These are phyloP conservation scores for Lipomyces sp. DNA, from an alignment of 805 yeast species.

Conservation along the genomic window DNA sequence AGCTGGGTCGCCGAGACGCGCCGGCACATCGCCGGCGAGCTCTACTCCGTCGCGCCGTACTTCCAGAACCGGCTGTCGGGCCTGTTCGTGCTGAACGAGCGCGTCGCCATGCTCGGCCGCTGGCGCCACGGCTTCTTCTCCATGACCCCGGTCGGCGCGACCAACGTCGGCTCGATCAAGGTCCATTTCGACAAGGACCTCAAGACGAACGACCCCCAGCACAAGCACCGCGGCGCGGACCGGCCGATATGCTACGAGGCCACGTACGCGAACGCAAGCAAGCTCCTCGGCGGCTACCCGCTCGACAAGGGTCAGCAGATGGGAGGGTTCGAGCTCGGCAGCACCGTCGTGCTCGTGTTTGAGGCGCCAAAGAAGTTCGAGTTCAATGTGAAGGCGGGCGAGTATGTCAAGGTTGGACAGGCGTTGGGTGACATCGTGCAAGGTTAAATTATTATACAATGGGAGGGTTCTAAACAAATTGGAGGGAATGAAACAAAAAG, in stretches of 20 bases:
- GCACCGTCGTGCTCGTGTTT: conserved; percentile 93
- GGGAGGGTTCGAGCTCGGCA: conserved; percentile 95
- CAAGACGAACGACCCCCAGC: conserved; percentile 57
- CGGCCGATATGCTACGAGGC: conserved; percentile 78
- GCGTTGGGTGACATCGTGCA: conserved; percentile 39
- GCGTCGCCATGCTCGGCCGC: conserved; percentile 90
- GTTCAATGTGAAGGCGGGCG: conserved; percentile 68
- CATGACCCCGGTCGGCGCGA: conserved; percentile 99
- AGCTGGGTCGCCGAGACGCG: conserved; percentile 93
- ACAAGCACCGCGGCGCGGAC: conserved; percentile 54
- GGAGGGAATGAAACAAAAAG: no score
- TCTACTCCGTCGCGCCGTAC: conserved; percentile 93
- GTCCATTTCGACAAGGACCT: conserved; percentile 88
- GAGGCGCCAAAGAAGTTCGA: conserved; percentile 86
- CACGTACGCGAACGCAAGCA: conserved; percentile 76
- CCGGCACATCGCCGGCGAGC: conserved; percentile 93
- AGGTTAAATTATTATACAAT: not conserved
- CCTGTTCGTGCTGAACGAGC: conserved; percentile 84
- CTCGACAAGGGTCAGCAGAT: conserved; percentile 87
- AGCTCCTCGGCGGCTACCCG: conserved; percentile 79
- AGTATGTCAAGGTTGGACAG: conserved; percentile 82
- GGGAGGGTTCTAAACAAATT: not conserved
- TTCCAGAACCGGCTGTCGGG: conserved; percentile 85
- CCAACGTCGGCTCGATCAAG: conserved; percentile 93
- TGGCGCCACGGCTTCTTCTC: conserved; percentile 97